Evolutionary conservation across 108 stramenopile genomes (phyloP).

Genomic region (Tribonema minus): DNA sequence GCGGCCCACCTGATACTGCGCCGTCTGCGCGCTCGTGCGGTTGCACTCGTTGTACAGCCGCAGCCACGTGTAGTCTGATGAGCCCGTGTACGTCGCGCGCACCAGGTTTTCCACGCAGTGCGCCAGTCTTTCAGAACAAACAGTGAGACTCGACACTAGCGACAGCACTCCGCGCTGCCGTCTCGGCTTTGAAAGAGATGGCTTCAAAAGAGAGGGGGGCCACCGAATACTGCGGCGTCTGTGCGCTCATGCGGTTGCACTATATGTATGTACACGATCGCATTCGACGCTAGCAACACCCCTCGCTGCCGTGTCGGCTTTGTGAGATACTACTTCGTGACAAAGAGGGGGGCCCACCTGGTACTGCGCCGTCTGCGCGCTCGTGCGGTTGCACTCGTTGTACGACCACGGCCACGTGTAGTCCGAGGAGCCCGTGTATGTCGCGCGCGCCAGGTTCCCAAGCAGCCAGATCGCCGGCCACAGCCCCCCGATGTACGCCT

Average conservation of each 20-base stretch:
- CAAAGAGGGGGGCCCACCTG: background rate
- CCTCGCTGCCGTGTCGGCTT: too few species aligned
- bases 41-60: slow-evolving; percentile 67
- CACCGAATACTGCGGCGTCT: too few species aligned
- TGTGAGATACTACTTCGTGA: too few species aligned
- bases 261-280: slow-evolving; percentile 54
- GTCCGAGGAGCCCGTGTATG: slow-evolving; percentile 80
- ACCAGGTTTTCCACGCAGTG: slow-evolving; percentile 91
- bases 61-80: slow-evolving; percentile 69
- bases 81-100: slow-evolving; percentile 84
- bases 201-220: too few species aligned
- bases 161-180: too few species aligned
- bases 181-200: too few species aligned
- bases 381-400: slow-evolving; percentile 69
- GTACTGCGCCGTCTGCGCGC: slow-evolving; percentile 55
- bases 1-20: background rate
- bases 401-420: slow-evolving; percentile 64
- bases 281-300: too few species aligned
- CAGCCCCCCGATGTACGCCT: slow-evolving; percentile 68
- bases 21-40: slow-evolving; percentile 61
- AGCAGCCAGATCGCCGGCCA: slow-evolving; percentile 96
- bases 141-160: too few species aligned
- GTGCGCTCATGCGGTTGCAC: slow-evolving; percentile 77
- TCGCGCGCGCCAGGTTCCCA: slow-evolving; percentile 86
- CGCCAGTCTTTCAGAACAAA: too few species aligned